Conservation (phyloP, 2,329 filamentous ascomycete species). For the Talaromyces funiculosus region DNA sequence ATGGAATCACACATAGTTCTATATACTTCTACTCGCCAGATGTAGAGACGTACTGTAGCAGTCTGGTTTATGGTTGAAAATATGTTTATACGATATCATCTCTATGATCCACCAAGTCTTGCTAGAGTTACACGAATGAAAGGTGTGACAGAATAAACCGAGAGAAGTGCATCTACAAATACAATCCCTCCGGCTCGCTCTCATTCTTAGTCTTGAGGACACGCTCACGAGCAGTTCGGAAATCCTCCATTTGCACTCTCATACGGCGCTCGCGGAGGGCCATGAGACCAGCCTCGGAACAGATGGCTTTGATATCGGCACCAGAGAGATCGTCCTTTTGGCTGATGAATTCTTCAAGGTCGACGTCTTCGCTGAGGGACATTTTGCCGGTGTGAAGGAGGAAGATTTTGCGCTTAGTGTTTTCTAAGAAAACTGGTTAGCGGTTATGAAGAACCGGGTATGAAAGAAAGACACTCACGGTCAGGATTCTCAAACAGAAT, state of each 20-base stretch:
- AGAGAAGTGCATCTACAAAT: slow-evolving; percentile 64
- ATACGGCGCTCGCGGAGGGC: slow-evolving; percentile 91
- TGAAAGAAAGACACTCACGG: slow-evolving; percentile 42
- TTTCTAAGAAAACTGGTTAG: slow-evolving; percentile 46
- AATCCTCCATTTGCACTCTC: slow-evolving; percentile 98
- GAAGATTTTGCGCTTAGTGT: slow-evolving; percentile 97
- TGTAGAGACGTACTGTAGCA: not conserved
- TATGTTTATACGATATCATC: not conserved
- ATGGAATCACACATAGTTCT: not conserved
- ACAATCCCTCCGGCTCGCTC: slow-evolving; percentile 95
- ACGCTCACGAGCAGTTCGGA: slow-evolving; percentile 83
- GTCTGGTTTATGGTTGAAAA: not conserved
- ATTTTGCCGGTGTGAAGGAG: slow-evolving; percentile 98
- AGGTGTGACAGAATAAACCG: not conserved
- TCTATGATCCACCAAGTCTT: not conserved
- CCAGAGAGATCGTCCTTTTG: slow-evolving; percentile 97
- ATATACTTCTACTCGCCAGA: not conserved
- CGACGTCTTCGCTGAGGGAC: slow-evolving; percentile 93
- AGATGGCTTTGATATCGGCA: slow-evolving; percentile 98
- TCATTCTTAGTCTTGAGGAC: slow-evolving; percentile 98
- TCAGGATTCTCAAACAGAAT: slow-evolving; percentile 74
- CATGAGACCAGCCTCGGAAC: slow-evolving; percentile 92
- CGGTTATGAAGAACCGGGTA: not conserved
- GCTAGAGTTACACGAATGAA: slow-evolving; percentile 6
- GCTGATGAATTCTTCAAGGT: slow-evolving; percentile 95